Conservation (phyloP, 164 flowering plant genomes). For the Vitis rotundifolia region DNA sequence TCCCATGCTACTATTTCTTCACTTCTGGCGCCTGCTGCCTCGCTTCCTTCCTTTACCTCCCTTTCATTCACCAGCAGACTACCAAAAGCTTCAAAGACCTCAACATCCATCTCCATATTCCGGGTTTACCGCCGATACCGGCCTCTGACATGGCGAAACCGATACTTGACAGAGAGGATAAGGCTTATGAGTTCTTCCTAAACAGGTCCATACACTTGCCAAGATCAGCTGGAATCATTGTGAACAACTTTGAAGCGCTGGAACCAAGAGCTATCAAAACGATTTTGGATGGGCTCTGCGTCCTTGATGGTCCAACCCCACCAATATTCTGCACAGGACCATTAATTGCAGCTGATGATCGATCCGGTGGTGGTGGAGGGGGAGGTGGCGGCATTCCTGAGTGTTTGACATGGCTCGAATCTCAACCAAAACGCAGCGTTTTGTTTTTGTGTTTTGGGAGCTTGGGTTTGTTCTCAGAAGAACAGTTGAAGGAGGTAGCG, state of each 20-base stretch:
- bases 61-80: constrained; percentile 22
- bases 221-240: constrained; percentile 34
- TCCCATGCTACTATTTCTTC: constrained; percentile 44
- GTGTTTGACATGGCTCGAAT: constrained; percentile 41
- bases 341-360: constrained; percentile 7
- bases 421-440: constrained; percentile 40
- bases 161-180: constrained; percentile 14
- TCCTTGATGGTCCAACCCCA: constrained; percentile 21
- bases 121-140: constrained; percentile 15
- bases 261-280: constrained; percentile 32
- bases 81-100: constrained; percentile 16
- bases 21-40: constrained; percentile 32
- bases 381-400: not conserved
- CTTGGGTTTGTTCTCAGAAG: constrained; percentile 29
- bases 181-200: constrained; percentile 11
- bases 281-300: constrained; percentile 20
- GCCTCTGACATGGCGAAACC: constrained; percentile 19
- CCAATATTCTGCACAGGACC: constrained; percentile 47
- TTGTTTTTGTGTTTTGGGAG: constrained; percentile 55
- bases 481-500: constrained; percentile 45
- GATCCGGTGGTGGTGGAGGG: not conserved
- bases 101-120: constrained; percentile 8
- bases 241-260: constrained; percentile 36
- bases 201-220: constrained; percentile 1
- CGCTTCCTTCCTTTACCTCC: constrained; percentile 26